Base-by-base conservation (phyloP, 352 stramenopile species). In the Phytophthora pinifolia region DNA sequence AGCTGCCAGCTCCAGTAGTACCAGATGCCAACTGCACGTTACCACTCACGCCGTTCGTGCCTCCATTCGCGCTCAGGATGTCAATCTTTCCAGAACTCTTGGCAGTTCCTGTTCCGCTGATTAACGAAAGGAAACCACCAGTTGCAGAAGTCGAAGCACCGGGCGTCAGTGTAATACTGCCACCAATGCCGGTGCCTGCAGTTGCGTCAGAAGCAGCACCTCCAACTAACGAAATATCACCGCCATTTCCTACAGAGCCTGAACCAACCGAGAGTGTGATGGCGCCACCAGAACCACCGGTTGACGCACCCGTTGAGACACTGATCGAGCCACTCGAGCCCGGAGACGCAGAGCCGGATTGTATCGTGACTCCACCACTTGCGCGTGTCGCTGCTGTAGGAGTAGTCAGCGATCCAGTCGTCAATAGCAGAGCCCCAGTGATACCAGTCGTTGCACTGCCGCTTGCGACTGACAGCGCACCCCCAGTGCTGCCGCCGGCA, bases 51-150 rank as follows among this genome's bases (percentile, higher is more conserved):
- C 75, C 73, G 42, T 46, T 64, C 7, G 49, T 49, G 25, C 55
- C 61, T 44, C 61, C 47, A 43, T 72, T 67, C 14, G 66, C 69
- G 34, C 62, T 63, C 34, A 64, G 25, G 25, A 86, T 54, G 18
- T 72, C 55, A 46, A 86, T 46, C 54, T 68, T 70, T 45, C 75
- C 75, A 8, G 72, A 82, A 27, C 62, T 74, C 36, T 77, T 83
- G 14, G 62, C 34, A 12, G 27, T 46, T 43, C 70, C 73, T n/a
- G 57, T 62, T 17, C 67, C 75, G 29, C 62, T 76, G 8, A 64
- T 27, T 5, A 86, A 46, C 8, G 59, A 67, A 20, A 86, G 34
- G 4, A 64, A 44, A 27, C 74, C 74, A 31, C 72, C 72, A 33
- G 74, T 71, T 25, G 62, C 54, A 25, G 47, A 69, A 25, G 32